Conservation (phyloP, 2,329 filamentous ascomycete genomes). For the Sporothrix protearum region DNA sequence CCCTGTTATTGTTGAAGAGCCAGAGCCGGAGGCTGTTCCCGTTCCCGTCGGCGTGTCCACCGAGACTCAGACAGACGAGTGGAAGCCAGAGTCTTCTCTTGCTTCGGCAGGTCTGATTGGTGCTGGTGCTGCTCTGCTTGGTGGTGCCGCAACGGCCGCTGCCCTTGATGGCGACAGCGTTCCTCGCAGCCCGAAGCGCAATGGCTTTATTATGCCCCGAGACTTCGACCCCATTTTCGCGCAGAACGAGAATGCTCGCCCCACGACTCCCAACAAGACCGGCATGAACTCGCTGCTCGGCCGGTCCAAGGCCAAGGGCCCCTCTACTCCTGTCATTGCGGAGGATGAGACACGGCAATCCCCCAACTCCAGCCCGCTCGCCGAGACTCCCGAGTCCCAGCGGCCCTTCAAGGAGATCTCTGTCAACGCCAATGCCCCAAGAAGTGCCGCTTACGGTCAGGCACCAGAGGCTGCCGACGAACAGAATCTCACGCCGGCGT, state of each 20-base stretch:
- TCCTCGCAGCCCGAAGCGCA: constrained; percentile 49
- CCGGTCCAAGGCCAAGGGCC: constrained; percentile 43
- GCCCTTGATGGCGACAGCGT: constrained; percentile 32
- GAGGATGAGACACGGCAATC: constrained; percentile 63
- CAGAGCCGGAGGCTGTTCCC: neutral
- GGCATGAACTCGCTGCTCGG: constrained; percentile 45
- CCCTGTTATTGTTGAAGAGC: constrained; percentile 19
- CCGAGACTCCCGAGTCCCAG: constrained; percentile 53
- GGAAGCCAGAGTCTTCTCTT: constrained; percentile 29
- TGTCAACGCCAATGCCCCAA: constrained; percentile 47
- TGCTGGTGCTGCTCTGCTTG: constrained; percentile 11
- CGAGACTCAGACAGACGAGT: constrained; percentile 27
- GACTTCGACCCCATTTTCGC: constrained; percentile 35
- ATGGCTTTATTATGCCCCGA: constrained; percentile 55
- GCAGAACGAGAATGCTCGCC: constrained; percentile 24
- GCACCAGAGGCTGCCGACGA: neutral
- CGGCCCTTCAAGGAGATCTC: constrained; percentile 60
- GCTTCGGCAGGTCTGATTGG: constrained; percentile 44
- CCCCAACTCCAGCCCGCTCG: constrained; percentile 39
- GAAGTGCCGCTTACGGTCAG: neutral
- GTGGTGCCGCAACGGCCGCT: constrained; percentile 37
- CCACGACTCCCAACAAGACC: constrained; percentile 41
- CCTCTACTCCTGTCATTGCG: constrained; percentile 50
- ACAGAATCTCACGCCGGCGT: neutral
- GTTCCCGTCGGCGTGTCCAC: constrained; percentile 4